phyloP scores from a whole-genome alignment of 352 stramenopile species.

The Plasmopara muralis region DNA sequence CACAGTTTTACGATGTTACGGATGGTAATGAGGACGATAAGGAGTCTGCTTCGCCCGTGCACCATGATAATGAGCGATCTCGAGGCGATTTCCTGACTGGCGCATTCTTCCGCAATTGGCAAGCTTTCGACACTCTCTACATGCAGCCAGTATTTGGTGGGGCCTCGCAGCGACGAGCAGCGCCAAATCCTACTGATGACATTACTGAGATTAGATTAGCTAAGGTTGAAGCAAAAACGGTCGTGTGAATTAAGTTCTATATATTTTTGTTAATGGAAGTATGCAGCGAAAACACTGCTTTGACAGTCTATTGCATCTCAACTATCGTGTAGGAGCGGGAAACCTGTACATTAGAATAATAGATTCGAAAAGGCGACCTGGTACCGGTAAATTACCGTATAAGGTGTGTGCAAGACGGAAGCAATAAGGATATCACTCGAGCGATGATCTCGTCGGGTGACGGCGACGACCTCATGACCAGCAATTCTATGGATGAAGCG shows the following conservation, averaged over 20 bases:
- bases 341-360: no score
- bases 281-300: no score
- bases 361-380: not conserved
- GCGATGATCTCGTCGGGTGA: constrained; percentile 13
- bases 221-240: constrained; percentile 35
- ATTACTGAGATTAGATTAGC: constrained; percentile 23
- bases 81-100: constrained; percentile 43
- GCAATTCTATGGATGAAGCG: not conserved
- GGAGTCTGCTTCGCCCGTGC: constrained; percentile 15
- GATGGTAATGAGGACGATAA: constrained; percentile 39
- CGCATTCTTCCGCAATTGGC: constrained; percentile 71
- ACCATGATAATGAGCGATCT: constrained; percentile 17
- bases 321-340: no score
- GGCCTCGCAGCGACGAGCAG: constrained; percentile 25
- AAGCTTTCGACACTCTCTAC: constrained; percentile 69
- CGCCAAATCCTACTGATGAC: constrained; percentile 17
- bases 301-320: no score
- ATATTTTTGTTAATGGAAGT: no score
- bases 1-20: constrained; percentile 60
- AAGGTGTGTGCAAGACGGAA: not conserved
- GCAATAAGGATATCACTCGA: not conserved
- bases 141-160: constrained; percentile 81
- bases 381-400: not conserved
- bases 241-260: constrained; percentile 25
- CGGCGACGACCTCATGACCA: constrained; percentile 3